A percentile compares a stretch with the other conserved stretches of the same genome.
These are phyloP conservation scores for Barbarea vulgaris DNA, from an alignment of 345 rosid genomes.

Conservation along the genomic window DNA sequence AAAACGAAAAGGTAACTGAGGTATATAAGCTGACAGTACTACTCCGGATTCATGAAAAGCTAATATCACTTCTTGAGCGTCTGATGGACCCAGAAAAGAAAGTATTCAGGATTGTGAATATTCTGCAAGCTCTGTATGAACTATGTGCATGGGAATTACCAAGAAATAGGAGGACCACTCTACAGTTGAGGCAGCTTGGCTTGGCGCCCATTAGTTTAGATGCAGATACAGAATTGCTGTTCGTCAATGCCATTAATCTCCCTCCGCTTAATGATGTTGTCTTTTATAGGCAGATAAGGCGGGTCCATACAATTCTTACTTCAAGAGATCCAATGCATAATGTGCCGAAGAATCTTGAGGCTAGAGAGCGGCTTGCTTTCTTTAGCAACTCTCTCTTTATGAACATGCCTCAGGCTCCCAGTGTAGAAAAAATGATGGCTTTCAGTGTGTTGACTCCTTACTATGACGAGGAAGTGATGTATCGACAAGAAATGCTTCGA, in stretches of 20 bases:
- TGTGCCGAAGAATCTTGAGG: constrained; percentile 82
- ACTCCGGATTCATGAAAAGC: constrained; percentile 61
- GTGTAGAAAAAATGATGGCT: constrained; percentile 93
- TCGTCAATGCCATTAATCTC: constrained; percentile 68
- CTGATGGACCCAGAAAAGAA: constrained; percentile 60
- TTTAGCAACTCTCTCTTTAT: constrained; percentile 92
- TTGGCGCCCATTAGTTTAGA: constrained; percentile 52
- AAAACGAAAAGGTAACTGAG: constrained; percentile 49
- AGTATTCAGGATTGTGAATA: constrained; percentile 57
- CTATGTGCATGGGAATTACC: constrained; percentile 69
- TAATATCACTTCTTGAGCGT: constrained; percentile 66
- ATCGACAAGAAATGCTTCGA: constrained; percentile 65
- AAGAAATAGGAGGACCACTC: constrained; percentile 35
- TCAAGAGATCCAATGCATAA: constrained; percentile 82
- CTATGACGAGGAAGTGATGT: constrained; percentile 84
- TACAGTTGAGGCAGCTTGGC: constrained; percentile 58
- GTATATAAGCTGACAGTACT: constrained; percentile 50
- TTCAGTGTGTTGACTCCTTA: constrained; percentile 91
- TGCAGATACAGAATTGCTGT: constrained; percentile 62
- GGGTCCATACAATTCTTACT: constrained; percentile 72
- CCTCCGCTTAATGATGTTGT: constrained; percentile 63
- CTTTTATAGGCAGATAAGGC: constrained; percentile 71
- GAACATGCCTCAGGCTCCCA: constrained; percentile 91
- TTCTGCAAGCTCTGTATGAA: constrained; percentile 83
- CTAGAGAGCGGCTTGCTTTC: constrained; percentile 85